A percentile compares a stretch with the other conserved stretches of the same genome.
Conservation (phyloP, 768 basidiomycete species). For the Amanita molliuscula region DNA sequence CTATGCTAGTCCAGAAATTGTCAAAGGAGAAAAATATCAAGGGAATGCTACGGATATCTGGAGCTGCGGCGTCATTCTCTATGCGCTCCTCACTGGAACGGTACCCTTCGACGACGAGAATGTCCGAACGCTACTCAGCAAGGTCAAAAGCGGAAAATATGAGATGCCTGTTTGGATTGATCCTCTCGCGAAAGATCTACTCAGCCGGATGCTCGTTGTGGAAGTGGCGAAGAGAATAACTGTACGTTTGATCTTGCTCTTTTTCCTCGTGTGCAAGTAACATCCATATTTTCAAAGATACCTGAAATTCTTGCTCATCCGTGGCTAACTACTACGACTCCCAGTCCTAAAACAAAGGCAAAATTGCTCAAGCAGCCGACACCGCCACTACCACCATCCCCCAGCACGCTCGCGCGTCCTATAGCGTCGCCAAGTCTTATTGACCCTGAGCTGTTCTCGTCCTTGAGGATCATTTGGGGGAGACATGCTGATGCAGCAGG, state of each 20-base stretch:
- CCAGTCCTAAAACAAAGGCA: slow-evolving; percentile 19
- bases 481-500: slow-evolving; percentile 49
- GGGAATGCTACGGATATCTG: slow-evolving; percentile 92
- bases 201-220: slow-evolving; percentile 81
- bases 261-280: not conserved
- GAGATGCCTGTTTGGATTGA: slow-evolving; percentile 77
- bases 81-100: slow-evolving; percentile 78
- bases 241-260: slow-evolving; percentile 31
- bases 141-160: slow-evolving; percentile 83
- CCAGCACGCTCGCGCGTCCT: slow-evolving; percentile 59
- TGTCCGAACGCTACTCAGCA: slow-evolving; percentile 60
- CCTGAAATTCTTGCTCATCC: slow-evolving; percentile 79
- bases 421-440: slow-evolving; percentile 59
- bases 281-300: slow-evolving; percentile 41
- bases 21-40: slow-evolving; percentile 80
- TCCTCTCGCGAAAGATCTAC: slow-evolving; percentile 73
- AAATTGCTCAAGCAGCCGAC: slow-evolving; percentile 17
- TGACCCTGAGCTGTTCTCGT: slow-evolving; percentile 68
- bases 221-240: slow-evolving; percentile 74
- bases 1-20: slow-evolving; percentile 95
- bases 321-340: slow-evolving; percentile 54
- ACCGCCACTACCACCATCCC: slow-evolving; percentile 48
- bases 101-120: slow-evolving; percentile 95
- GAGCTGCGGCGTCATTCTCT: slow-evolving; percentile 94
- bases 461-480: slow-evolving; percentile 78